Evolutionary conservation across 2,329 filamentous ascomycete species (phyloP).

Genomic region (Verticillium albo-atrum): DNA sequence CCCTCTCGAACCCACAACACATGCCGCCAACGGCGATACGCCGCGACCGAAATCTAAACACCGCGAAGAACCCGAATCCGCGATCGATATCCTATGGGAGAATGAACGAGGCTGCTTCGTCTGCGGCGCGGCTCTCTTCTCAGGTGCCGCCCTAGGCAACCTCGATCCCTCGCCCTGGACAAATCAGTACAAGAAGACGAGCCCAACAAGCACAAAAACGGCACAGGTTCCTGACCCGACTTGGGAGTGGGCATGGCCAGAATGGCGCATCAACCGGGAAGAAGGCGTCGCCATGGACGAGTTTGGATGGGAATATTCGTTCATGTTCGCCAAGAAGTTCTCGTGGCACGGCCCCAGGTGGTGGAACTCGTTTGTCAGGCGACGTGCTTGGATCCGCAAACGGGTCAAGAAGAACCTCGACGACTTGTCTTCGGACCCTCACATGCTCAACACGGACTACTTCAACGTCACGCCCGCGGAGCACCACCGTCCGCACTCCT

Average conservation of each 20-base stretch:
- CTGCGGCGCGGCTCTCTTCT: conserved; percentile 88
- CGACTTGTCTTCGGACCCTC: conserved; percentile 46
- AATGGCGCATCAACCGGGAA: conserved; percentile 66
- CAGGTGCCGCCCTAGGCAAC: conserved; percentile 75
- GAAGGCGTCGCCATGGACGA: conserved; percentile 67
- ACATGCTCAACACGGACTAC: conserved; percentile 72
- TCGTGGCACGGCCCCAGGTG: conserved; percentile 88
- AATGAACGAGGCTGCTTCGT: conserved; percentile 90
- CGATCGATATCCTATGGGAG: conserved; percentile 87
- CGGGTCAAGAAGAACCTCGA: conserved; percentile 58
- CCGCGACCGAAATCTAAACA: background rate
- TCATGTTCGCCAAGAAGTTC: conserved; percentile 71
- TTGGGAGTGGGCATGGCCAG: conserved; percentile 82
- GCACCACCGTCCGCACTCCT: conserved; percentile 19
- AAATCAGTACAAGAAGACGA: conserved; percentile 58
- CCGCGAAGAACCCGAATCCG: conserved; percentile 39
- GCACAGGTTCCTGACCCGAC: conserved; percentile 91
- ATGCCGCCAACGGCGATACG: background rate
- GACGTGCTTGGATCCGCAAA: conserved; percentile 82
- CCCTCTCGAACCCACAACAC: background rate
- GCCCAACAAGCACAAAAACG: conserved; percentile 68
- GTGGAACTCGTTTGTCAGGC: conserved; percentile 93
- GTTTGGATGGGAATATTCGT: conserved; percentile 94
- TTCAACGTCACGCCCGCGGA: conserved; percentile 66
- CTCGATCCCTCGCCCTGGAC: conserved; percentile 88